Conservation (phyloP, 495 filamentous ascomycete genomes). For the Aspergillus conjunctus region DNA sequence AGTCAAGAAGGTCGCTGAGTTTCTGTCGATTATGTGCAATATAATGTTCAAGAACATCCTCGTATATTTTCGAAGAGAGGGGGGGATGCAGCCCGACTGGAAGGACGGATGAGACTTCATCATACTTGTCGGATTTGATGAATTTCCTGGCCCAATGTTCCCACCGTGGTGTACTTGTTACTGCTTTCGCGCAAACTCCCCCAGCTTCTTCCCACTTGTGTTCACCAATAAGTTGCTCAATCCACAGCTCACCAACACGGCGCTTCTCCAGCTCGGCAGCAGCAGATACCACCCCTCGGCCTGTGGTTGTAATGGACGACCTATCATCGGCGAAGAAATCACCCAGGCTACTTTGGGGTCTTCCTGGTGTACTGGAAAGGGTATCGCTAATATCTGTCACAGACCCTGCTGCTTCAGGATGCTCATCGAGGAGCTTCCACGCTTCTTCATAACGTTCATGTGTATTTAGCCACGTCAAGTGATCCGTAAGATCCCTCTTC, state of each 20-base stretch:
- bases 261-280: slow-evolving; percentile 87
- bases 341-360: slow-evolving; percentile 57
- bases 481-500: slow-evolving; percentile 80
- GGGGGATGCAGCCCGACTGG: slow-evolving; percentile 76
- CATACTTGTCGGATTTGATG: slow-evolving; percentile 76
- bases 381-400: slow-evolving; percentile 53
- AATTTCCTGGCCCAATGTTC: slow-evolving; percentile 94
- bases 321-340: slow-evolving; percentile 80
- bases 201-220: slow-evolving; percentile 78
- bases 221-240: slow-evolving; percentile 75
- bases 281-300: slow-evolving; percentile 52
- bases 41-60: slow-evolving; percentile 84
- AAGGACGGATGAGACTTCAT: slow-evolving; percentile 85
- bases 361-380: slow-evolving; percentile 54
- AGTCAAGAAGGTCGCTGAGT: slow-evolving; percentile 77
- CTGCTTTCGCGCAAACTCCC: slow-evolving; percentile 73
- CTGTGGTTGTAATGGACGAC: slow-evolving; percentile 57
- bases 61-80: slow-evolving; percentile 81
- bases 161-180: slow-evolving; percentile 79
- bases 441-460: slow-evolving; percentile 78
- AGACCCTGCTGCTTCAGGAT: slow-evolving; percentile 59
- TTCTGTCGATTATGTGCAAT: slow-evolving; percentile 66
- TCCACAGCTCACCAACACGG: slow-evolving; percentile 88
- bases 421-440: slow-evolving; percentile 83
- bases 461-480: slow-evolving; percentile 79